These are phyloP conservation scores for Rubia tinctorum DNA, from an alignment of 305 asterid species.

Conservation along the genomic window DNA sequence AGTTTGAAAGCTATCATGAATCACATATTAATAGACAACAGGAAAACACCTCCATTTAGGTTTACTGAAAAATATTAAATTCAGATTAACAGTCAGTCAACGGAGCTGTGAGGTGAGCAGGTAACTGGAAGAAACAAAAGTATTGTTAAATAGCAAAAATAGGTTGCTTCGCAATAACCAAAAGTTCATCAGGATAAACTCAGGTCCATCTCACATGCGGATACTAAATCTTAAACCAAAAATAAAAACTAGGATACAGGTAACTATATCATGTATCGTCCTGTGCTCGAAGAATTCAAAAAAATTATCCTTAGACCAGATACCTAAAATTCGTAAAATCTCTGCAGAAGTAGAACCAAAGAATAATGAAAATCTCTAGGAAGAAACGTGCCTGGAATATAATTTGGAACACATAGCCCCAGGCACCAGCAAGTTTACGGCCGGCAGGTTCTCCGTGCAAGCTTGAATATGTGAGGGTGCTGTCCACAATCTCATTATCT, in stretches of 20 bases:
- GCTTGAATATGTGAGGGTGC: slow-evolving; percentile 26
- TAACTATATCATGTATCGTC: too few relatives aligned
- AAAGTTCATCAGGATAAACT: neutral
- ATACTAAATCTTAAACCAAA: too few relatives aligned
- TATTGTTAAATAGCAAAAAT: neutral
- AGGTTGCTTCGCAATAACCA: neutral
- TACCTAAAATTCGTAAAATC: neutral
- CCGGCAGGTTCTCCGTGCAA: slow-evolving; percentile 29
- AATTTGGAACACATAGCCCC: slow-evolving; percentile 67
- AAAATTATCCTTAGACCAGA: neutral
- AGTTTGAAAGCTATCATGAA: neutral
- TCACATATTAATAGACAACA: neutral
- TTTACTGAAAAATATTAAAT: neutral
- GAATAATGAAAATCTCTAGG: neutral
- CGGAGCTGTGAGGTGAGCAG: too few relatives aligned
- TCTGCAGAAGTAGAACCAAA: neutral
- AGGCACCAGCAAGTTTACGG: slow-evolving; percentile 46
- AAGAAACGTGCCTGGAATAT: slow-evolving; percentile 60
- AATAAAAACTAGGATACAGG: too few relatives aligned
- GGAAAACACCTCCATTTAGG: neutral
- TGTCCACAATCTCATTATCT: slow-evolving; percentile 29
- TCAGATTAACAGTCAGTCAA: neutral
- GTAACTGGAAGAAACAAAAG: neutral
- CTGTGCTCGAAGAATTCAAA: neutral
- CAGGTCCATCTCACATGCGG: neutral